phyloP scores from a whole-genome alignment of 2,329 filamentous ascomycete genomes.

The Beauveria sp. region DNA sequence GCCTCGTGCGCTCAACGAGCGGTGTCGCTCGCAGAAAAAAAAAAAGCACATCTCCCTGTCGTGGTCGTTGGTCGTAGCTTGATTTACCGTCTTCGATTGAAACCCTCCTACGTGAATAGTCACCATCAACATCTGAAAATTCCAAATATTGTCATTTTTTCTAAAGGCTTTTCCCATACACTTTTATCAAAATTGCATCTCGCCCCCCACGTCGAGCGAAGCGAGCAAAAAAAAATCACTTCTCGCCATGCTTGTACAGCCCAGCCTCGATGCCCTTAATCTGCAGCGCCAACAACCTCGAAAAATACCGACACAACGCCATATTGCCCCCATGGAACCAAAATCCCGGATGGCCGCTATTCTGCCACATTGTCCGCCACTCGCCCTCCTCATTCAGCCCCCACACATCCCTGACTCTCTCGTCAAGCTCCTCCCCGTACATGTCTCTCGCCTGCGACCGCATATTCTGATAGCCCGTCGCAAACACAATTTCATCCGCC shows the following conservation, averaged over 20 bases:
- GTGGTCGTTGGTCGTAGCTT: too few species aligned
- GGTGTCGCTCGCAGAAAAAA: too few species aligned
- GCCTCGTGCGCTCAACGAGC: too few species aligned
- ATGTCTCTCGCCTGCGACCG: slow-evolving; percentile 51
- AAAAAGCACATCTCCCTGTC: too few species aligned
- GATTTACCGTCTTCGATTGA: too few species aligned
- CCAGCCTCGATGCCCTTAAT: slow-evolving; percentile 39
- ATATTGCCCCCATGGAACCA: slow-evolving; percentile 62
- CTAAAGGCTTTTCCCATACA: too few species aligned
- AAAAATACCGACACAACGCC: slow-evolving; percentile 54
- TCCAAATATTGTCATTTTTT: too few species aligned
- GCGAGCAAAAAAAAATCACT: slow-evolving; percentile 13
- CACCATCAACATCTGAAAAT: too few species aligned
- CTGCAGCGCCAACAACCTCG: slow-evolving; percentile 44
- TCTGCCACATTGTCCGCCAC: slow-evolving; percentile 49
- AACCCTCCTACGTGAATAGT: too few species aligned
- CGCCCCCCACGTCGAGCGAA: neutral
- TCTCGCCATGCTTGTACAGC: slow-evolving; percentile 26
- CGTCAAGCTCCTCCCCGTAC: slow-evolving; percentile 54
- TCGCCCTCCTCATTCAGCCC: slow-evolving; percentile 52
- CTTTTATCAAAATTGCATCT: too few species aligned
- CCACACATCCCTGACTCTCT: slow-evolving; percentile 53
- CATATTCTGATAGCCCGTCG: slow-evolving; percentile 64
- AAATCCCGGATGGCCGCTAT: slow-evolving; percentile 54
- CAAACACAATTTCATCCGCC: slow-evolving; percentile 57